Percentiles rank a stretch among this genome's conserved stretches.
Conservation (phyloP, 768 basidiomycete genomes). For the Leccinum obscurum region DNA sequence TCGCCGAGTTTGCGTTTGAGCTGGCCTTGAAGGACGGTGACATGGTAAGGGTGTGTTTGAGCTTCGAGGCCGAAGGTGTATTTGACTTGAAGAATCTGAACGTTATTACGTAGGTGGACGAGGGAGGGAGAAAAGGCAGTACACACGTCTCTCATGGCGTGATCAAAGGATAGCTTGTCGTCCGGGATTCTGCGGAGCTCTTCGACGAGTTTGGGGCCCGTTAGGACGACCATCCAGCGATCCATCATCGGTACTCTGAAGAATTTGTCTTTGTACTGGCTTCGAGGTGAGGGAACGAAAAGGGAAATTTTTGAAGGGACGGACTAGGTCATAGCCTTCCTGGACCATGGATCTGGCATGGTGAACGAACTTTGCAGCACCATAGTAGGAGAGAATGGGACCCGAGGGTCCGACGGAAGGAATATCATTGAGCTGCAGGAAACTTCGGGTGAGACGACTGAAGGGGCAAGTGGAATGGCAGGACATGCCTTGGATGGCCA, state of each 20-base stretch:
- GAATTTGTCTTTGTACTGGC: slow-evolving; percentile 32
- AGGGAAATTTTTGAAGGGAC: slow-evolving; percentile 4
- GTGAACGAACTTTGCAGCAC: slow-evolving; percentile 30
- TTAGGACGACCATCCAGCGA: slow-evolving; percentile 47
- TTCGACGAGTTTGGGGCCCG: slow-evolving; percentile 43
- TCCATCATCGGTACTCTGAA: slow-evolving; percentile 47
- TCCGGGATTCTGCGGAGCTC: slow-evolving; percentile 53
- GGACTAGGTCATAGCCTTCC: slow-evolving; percentile 38
- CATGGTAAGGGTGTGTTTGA: slow-evolving; percentile 37
- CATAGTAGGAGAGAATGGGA: slow-evolving; percentile 35
- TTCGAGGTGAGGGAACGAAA: slow-evolving; percentile 17
- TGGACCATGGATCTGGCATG: slow-evolving; percentile 36
- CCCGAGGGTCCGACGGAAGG: slow-evolving; percentile 38
- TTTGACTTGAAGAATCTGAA: slow-evolving; percentile 38
- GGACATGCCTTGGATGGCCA: slow-evolving; percentile 29
- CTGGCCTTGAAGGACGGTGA: slow-evolving; percentile 31
- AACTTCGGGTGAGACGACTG: not conserved
- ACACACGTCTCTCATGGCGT: slow-evolving; percentile 42
- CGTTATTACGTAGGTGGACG: slow-evolving; percentile 20
- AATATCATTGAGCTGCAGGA: slow-evolving; percentile 29
- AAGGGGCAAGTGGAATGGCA: not conserved
- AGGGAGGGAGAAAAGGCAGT: slow-evolving; percentile 1
- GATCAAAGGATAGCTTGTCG: slow-evolving; percentile 43
- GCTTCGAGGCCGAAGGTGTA: slow-evolving; percentile 39
- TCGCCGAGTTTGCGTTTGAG: slow-evolving; percentile 36